These are phyloP conservation scores for Claviceps fusiformis DNA, from an alignment of 2,329 filamentous ascomycete genomes.

Conservation along the genomic window DNA sequence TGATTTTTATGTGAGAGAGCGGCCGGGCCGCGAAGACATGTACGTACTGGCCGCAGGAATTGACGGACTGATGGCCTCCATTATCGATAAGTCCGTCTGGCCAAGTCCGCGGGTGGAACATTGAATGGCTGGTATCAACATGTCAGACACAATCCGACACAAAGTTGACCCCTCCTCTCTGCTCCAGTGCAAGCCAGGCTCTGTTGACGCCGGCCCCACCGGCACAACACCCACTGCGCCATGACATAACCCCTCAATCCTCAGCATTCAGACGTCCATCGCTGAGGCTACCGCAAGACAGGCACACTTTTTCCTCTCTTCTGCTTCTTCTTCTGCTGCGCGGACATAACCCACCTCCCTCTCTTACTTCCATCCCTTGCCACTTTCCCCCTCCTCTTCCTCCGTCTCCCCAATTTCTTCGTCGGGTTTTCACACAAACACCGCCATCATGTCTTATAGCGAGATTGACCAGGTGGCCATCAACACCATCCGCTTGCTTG, in stretches of 20 bases:
- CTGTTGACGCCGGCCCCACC: constrained; percentile 6
- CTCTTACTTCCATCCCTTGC: constrained; percentile 12
- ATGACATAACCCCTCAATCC: constrained; percentile 22
- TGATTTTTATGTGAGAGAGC: no score
- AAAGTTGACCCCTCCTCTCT: not conserved
- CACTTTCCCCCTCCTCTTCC: constrained; percentile 7
- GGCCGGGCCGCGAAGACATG: no score
- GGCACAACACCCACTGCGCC: constrained; percentile 2
- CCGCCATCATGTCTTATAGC: constrained; percentile 67
- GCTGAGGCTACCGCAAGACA: not conserved
- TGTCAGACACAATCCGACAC: no score
- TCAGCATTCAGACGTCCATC: constrained; percentile 1
- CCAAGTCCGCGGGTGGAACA: no score
- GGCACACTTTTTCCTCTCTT: constrained; percentile 1
- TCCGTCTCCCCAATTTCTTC: constrained; percentile 11
- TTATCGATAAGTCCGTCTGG: not conserved
- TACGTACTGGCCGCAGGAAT: not conserved
- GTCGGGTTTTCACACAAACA: constrained; percentile 12
- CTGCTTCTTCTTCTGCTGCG: constrained; percentile 14
- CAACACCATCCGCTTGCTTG: constrained; percentile 94
- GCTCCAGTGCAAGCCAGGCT: not conserved
- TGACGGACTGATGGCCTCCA: no score
- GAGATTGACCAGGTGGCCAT: constrained; percentile 83
- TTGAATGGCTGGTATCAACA: no score
- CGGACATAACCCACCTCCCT: constrained; percentile 14